phyloP scores from a whole-genome alignment of 2,329 filamentous ascomycete species.

The Neodidymelliopsis sp. region DNA sequence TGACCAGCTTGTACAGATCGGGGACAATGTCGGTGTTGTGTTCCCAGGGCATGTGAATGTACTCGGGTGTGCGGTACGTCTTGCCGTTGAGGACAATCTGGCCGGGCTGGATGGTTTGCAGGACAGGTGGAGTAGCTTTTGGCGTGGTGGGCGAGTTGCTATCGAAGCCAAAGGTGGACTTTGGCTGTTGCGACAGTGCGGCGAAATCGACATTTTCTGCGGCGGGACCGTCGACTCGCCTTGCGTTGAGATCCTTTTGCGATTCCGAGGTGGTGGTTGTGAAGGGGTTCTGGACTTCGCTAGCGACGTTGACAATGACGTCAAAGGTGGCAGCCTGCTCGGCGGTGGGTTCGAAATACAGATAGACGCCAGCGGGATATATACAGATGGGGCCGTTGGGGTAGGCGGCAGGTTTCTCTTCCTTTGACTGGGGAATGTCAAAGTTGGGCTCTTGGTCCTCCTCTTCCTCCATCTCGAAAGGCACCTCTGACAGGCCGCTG shows the following conservation, averaged over 20 bases:
- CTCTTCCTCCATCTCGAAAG: conserved; percentile 77
- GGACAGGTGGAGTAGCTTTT: conserved; percentile 59
- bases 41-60: conserved; percentile 87
- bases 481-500: conserved; percentile 61
- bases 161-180: conserved; percentile 35
- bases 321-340: conserved; percentile 81
- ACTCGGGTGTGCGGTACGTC: conserved; percentile 68
- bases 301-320: conserved; percentile 83
- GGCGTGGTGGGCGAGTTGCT: conserved; percentile 58
- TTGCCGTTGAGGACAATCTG: conserved; percentile 37
- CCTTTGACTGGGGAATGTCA: conserved; percentile 65
- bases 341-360: conserved; percentile 81
- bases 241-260: conserved; percentile 47
- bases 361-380: conserved; percentile 77
- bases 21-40: conserved; percentile 86
- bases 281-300: conserved; percentile 82
- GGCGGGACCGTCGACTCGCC: conserved; percentile 45
- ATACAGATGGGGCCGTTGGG: conserved; percentile 83
- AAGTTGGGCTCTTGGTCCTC: conserved; percentile 64
- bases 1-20: conserved; percentile 77
- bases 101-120: conserved; percentile 37
- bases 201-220: conserved; percentile 48
- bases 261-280: conserved; percentile 38
- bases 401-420: conserved; percentile 80
- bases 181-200: conserved; percentile 37